These are phyloP conservation scores for Ministeria vibrans DNA, from an alignment of 78 protist species.

Conservation along the genomic window DNA sequence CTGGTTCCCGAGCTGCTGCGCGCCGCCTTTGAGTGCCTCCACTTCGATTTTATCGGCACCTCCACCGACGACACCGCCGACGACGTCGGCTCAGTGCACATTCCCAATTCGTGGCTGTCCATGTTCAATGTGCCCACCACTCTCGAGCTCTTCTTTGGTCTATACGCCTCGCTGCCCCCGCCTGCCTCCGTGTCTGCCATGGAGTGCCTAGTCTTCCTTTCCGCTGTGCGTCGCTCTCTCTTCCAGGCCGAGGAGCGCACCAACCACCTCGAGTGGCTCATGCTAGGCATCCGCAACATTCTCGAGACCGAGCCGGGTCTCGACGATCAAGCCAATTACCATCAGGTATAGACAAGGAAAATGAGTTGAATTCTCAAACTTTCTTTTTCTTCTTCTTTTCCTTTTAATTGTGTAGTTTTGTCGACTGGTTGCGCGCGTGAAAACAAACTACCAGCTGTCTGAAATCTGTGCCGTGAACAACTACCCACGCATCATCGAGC, in stretches of 20 bases:
- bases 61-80: constrained; percentile 32
- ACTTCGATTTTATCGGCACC: constrained; percentile 40
- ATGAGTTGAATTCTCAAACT: no score
- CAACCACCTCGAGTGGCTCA: neutral
- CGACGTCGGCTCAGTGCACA: constrained; percentile 32
- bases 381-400: no score
- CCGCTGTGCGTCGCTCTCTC: constrained; percentile 30
- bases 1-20: no score
- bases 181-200: constrained; percentile 4
- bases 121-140: constrained; percentile 4
- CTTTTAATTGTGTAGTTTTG: no score
- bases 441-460: constrained; percentile 13
- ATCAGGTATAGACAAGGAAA: no score
- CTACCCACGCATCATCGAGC: constrained; percentile 11
- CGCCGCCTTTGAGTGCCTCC: constrained; percentile 7
- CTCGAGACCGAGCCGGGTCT: constrained; percentile 18
- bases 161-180: neutral
- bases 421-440: constrained; percentile 28
- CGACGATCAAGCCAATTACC: constrained; percentile 18
- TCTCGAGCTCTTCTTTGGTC: constrained; percentile 5
- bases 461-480: neutral
- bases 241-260: constrained; percentile 23
- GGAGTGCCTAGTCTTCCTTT: constrained; percentile 38
- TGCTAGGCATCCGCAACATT: neutral
- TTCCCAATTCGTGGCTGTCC: constrained; percentile 20